A percentile compares a stretch with the other conserved stretches of the same genome.
Evolutionary conservation across 106 monocot genomes (phyloP).

Genomic region (Dioscorea dumetorum): DNA sequence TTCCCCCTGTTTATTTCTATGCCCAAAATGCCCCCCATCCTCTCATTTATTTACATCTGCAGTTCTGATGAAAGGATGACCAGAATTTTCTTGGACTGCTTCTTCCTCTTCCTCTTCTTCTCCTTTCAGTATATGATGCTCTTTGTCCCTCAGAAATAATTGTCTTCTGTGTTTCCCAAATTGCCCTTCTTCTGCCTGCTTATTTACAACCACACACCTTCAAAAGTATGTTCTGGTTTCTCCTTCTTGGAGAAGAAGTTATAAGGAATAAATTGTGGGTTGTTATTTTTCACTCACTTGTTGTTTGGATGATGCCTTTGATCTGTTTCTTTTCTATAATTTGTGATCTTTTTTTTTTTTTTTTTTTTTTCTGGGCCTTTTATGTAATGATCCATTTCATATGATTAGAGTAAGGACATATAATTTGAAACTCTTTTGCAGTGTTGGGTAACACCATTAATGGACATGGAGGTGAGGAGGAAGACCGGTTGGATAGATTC

Average conservation of each 20-base stretch:
- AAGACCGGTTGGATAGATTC: background rate
- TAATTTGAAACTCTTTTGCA: background rate
- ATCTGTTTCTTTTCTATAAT: no score
- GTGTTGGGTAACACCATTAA: slow-evolving; percentile 1
- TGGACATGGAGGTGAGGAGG: background rate
- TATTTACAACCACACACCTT: no score
- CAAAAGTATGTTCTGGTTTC: no score
- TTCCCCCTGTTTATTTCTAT: background rate
- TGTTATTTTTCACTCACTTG: no score
- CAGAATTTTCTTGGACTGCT: background rate
- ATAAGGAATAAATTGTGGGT: no score
- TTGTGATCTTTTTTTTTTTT: no score
- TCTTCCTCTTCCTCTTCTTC: slow-evolving; percentile 6
- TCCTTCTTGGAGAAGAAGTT: no score
- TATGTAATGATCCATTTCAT: no score
- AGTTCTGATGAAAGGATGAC: background rate
- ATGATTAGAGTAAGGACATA: no score
- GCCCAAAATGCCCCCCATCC: background rate
- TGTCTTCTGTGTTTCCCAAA: background rate
- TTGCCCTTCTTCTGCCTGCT: no score
- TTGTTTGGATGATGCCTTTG: no score
- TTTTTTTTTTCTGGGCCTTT: no score
- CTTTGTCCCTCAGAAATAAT: background rate
- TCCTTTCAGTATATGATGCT: background rate
- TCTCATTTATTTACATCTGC: background rate